Evolutionary conservation across 2,329 filamentous ascomycete species (phyloP), one percentile per base, ranked within the genome.

Genomic region (Hymenoscyphus repandus): DNA sequence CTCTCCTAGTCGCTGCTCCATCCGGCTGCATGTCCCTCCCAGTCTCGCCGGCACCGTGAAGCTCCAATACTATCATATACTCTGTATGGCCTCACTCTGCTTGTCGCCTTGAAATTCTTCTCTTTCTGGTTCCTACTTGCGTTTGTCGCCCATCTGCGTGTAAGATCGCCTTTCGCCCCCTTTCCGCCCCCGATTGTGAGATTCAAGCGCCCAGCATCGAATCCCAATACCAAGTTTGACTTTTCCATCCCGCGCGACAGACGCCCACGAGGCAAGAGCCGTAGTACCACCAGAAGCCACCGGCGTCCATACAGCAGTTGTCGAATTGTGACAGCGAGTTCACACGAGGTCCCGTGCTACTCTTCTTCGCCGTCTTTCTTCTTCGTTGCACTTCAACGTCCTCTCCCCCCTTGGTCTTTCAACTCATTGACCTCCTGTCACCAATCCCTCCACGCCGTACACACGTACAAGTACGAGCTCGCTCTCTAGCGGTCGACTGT

Each of bases 301-400:
- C 51, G 50, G 43, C 52, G 38, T 55, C 49, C 38, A 34, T 27
- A 42, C 40, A 40, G 40, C 37, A 41, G 44, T 38, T 41, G 13
- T 47, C 47, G 45, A 36, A 52, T 27, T 27, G 22, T 57, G 54
- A 57, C 54, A 50, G 47, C 51, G 55, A 54, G 27, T 52, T 58
- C 51, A 54, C 57, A 61, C 57, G 52, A 58, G 59, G 54, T 62
- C 59, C 59, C 58, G 59, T 63, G 63, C 59, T 55, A 60, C 56
- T 46, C 53, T 58, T 55, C 57, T 47, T 50, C 53, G 45, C 53
- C 51, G 45, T 53, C 47, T 41, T 57, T 57, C 49, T 57, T 52
- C 58, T 51, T 54, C 53, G 56, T 56, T 58, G 58, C 49, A 60
- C 58, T 57, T 50, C 53, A 57, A 53, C 56, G 41, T 55, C 53